Evolutionary conservation across 805 yeast genomes (phyloP), one percentile per base, ranked within the genome.

Genomic region (Torulaspora microellipsoides): DNA sequence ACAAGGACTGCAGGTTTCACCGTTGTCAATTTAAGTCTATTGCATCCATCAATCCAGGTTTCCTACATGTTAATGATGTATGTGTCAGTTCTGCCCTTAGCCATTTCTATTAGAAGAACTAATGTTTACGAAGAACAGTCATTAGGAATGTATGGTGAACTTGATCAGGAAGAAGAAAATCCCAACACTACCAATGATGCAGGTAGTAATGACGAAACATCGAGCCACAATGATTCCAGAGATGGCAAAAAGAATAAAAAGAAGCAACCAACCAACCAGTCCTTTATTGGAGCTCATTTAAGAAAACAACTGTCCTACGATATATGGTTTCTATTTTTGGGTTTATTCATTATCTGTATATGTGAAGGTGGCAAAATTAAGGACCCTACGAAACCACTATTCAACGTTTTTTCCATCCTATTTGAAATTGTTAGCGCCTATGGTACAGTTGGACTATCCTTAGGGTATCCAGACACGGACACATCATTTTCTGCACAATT

Each of bases 91-190:
- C 72, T 90, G 60, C 99, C 99, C 1, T 70, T 93, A 54, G 99
- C 99, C 27, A 93, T 93, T 51, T 87, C 96, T 31, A 89, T 93
- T 49, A 80, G 99, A 68, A 78, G 97, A 63, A 93, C 99, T 14
- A 93, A 93, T 62, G 99, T 93, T 43, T 93, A 93, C 67, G 99
- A 93, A 62, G 99, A 93, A 58, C 98, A 89, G 60, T 85, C 96
- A 0, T 68, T 93, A 44, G 99, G 99, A n/a, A 76, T 89, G n/a
- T 90, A 86, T 59, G 74, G 68, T n/a, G 51, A 48, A 15, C 35
- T 46, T 13, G 60, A 53, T 4, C 44, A 45, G 3, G 58, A 52
- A 4, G 59, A 55, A 10, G 37, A 13, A 9, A 25, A 14, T 15
- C 7, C 15, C 12, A 13, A 27, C 27, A 15, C 39, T 15, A 36